Base-by-base conservation (phyloP, 768 basidiomycete genomes). In the Calocybe cyanea region DNA sequence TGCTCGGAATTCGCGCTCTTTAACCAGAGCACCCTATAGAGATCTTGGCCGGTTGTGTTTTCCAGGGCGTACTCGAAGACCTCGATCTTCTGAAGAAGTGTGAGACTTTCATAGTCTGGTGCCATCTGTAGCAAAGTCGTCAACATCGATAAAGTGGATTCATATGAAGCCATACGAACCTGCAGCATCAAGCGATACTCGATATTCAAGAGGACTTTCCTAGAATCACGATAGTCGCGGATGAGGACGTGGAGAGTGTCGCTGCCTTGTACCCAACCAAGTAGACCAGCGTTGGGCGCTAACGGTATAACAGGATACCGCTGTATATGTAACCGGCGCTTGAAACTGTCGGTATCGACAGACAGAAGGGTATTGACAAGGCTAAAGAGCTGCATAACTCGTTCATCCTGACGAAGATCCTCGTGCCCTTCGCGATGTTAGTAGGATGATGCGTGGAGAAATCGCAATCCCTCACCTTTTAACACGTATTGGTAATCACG, bases 101-200 rank as follows among this genome's bases (percentile, higher is more conserved):
- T 92, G 23, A 98, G 71, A 57, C 85, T 90, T 64, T 98, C 95
- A 64, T 98, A 99, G 60, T 98, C 95, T 8, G 96, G 95, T 7
- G 96, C 96, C 95, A 97, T 98, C 93, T 97, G 54, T 19, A 33
- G 54, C 17, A 53, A 25, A 17, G 21, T 19, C 30, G 34, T 15
- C 20, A 35, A 20, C 13, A n/a, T 38, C 25, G 7, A 6, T 17
- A n/a, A 4, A 10, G 20, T 2, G 7, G 31, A 9, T 10, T 15
- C 38, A 7, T 24, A 35, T 8, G 8, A 20, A 37, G 11, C 11
- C 20, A 30, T n/a, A 53, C 72, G 52, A 46, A 88, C 92, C 76
- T 99, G 96, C 6, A 97, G 81, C 88, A 99, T 99, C 48, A 99
- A 70, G n/a, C 94, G 84, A 60, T 97, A 95, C 68, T 99, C 96